Base-by-base conservation (phyloP, 352 stramenopile genomes). In the Phytophthora crassamura region DNA sequence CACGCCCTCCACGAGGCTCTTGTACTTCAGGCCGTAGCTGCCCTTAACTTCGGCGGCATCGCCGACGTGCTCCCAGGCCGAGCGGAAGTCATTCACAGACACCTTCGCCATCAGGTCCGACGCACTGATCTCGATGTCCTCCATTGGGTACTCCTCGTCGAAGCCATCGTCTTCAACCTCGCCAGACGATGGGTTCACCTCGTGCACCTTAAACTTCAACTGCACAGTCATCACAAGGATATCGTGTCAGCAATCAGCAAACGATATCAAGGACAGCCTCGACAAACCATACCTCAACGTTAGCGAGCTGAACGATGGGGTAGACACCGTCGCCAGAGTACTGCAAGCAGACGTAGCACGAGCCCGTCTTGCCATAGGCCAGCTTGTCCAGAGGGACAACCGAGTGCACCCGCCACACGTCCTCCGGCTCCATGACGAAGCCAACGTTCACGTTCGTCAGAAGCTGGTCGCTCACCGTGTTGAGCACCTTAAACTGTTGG, bases 71-170 rank as follows among this genome's bases (percentile, higher is more conserved):
- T 99, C 97, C 98, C 98, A 99, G 6, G 88, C 85, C 34, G 90
- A 91, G 38, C 96, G 86, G 71, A 99, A 99, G 68, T 99, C 97
- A 35, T 88, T 90, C 45, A 99, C 84, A 7, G 84, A 79, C 11
- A 99, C 91, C 82, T 99, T 99, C 0, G 94, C 96, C 86, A 99
- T 98, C 69, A 99, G 98, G 69, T 99, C 98, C 36, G 90, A 93
- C 6, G 96, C 91, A 22, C 81, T 72, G 39, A 99, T 91, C 51
- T 98, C 93, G 45, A 99, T 84, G 67, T 98, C 91, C 72, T 99
- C 98, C 66, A 99, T 88, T 5, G 97, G 91, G 73, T 99, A 99
- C 64, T 99, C 97, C 76, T 99, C 98, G 52, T 98, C 87, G 74
- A 98, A 99, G 8, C 93, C 92, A 65, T 94, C 84, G 35, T 92